Base-by-base conservation (phyloP, 805 yeast species). In the Ogataea philodendri region DNA sequence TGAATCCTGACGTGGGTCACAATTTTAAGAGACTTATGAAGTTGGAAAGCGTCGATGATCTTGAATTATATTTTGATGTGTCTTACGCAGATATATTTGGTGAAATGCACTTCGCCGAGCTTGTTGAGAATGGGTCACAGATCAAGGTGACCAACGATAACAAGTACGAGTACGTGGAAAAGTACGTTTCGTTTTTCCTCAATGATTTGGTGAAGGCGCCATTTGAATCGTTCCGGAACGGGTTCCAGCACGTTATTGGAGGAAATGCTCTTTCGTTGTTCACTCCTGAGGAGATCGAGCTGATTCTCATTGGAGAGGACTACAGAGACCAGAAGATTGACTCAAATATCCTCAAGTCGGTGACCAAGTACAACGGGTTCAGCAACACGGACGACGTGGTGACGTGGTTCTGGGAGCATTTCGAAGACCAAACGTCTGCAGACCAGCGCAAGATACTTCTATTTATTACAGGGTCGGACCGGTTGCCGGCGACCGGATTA, bases 401-500 rank as follows among this genome's bases (percentile, higher is more conserved):
- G 4, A 38, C 50, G 15, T 93, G 97, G 97, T 86, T 90, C 54
- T 90, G 98, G 97, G 79, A 81, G 11, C 76, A 77, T 55, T 70
- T 85, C 47, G 65, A 64, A n/a, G 49, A 60, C 8, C 55, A 80
- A 35, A 52, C 62, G 2, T 60, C 60, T 22, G 49, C 40, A 4
- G 66, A 70, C 19, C 94, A 84, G 47, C 76, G 78, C 44, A 74
- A 72, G 47, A 63, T 90, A 27, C 60, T 90, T 23, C 66, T 71
- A 13, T 90, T 90, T 57, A 78, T 89, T 3, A 89, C 96, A 0
- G 97, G 97, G 0, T 81, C 95, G 1, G 96, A 87, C 52, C 66
- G 96, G 28, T 69, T 93, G 6, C 97, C 98, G 1, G 95, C 96
- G 0, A 85, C 96, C 0, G 98, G 98, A 0, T 69, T 87, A 18